A percentile compares a stretch with the other conserved stretches of the same genome.
phyloP scores from a whole-genome alignment of 345 rosid species.

The Mallotus nudiflorus region DNA sequence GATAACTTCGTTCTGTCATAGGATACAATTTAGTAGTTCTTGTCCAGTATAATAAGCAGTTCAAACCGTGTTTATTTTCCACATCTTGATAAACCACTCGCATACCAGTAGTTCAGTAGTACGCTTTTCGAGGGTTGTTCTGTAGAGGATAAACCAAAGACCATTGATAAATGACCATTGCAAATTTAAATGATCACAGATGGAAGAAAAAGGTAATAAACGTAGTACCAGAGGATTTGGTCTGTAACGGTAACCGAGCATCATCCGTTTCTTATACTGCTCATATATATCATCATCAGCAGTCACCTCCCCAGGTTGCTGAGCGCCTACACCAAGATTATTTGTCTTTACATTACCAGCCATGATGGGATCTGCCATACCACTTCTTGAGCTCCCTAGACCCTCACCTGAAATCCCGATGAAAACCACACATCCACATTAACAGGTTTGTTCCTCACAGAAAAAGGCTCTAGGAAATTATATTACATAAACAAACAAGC shows the following conservation, averaged over 20 bases:
- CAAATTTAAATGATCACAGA: background rate
- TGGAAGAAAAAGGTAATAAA: background rate
- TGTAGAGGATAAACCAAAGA: conserved; percentile 25
- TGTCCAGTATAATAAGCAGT: background rate
- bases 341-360: conserved; percentile 86
- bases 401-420: conserved; percentile 87
- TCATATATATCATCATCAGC: conserved; percentile 96
- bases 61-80: conserved; percentile 7
- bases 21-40: background rate
- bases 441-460: background rate
- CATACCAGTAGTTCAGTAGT: conserved; percentile 40
- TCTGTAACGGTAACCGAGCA: conserved; percentile 93
- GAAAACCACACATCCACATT: background rate
- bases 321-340: conserved; percentile 95
- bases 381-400: conserved; percentile 87
- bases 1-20: background rate
- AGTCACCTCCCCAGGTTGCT: conserved; percentile 83
- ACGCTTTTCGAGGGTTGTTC: conserved; percentile 73
- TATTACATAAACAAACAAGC: background rate
- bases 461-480: background rate
- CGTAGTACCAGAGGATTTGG: conserved; percentile 88
- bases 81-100: background rate
- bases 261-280: conserved; percentile 99
- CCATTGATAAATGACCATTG: background rate
- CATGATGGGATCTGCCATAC: conserved; percentile 90